Conservation (phyloP, 805 yeast species). For the Metschnikowia borealis region DNA sequence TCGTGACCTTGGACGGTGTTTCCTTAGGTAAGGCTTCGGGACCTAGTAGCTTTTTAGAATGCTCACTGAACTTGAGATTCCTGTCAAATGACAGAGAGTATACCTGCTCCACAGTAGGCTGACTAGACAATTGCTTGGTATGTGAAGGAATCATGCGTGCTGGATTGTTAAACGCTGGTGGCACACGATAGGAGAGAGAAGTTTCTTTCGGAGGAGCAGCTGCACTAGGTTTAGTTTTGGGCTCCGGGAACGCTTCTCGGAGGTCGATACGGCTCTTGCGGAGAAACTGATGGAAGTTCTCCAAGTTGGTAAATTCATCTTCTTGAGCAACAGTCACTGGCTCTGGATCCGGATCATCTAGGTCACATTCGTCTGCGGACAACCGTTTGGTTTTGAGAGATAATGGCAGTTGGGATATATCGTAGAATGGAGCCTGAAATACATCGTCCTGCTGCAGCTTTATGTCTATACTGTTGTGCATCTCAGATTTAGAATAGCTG, state of each 20-base stretch:
- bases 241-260: conserved; percentile 26
- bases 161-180: conserved; percentile 33
- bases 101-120: conserved; percentile 32
- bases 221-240: conserved; percentile 20
- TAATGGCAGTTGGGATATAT: conserved; percentile 7
- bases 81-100: conserved; percentile 19
- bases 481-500: not conserved
- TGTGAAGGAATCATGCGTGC: conserved; percentile 21
- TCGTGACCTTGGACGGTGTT: conserved; percentile 3
- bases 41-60: conserved; percentile 14
- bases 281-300: conserved; percentile 25
- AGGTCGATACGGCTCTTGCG: conserved; percentile 33
- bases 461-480: not conserved
- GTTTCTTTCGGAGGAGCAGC: not conserved
- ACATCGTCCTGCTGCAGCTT: not conserved
- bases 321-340: not conserved
- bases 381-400: conserved; percentile 1
- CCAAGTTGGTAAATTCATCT: conserved; percentile 16
- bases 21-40: not conserved
- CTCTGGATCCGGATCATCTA: conserved; percentile 7
- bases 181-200: conserved; percentile 10
- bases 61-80: conserved; percentile 14
- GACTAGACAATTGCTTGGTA: conserved; percentile 10
- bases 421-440: not conserved
- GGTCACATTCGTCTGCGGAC: conserved; percentile 1